Percentiles rank a stretch among this genome's conserved stretches.
These are phyloP conservation scores for Penicillium antarcticum DNA, from an alignment of 495 filamentous ascomycete genomes.

Conservation along the genomic window DNA sequence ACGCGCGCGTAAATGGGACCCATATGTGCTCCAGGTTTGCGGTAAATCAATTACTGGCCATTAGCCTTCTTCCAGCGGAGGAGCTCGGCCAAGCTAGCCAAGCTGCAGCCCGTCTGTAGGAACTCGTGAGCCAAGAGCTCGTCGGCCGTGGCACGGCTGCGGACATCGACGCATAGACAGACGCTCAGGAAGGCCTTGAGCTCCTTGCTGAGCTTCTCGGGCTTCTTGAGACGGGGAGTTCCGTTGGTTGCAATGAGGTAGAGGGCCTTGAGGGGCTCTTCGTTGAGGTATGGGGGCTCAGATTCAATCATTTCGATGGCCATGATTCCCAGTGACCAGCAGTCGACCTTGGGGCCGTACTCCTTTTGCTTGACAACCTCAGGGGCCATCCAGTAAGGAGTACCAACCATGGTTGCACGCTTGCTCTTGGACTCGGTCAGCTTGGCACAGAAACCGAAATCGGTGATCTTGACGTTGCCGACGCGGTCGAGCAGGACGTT, in stretches of 20 bases:
- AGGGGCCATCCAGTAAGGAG: slow-evolving; percentile 99
- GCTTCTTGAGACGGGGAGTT: slow-evolving; percentile 94
- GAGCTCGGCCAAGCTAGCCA: slow-evolving; percentile 78
- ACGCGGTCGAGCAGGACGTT: slow-evolving; percentile 92
- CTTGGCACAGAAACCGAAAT: slow-evolving; percentile 99
- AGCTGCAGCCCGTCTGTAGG: slow-evolving; percentile 61
- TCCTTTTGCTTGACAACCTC: slow-evolving; percentile 99
- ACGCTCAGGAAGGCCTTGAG: slow-evolving; percentile 93
- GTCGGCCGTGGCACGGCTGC: slow-evolving; percentile 83
- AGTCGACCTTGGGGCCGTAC: slow-evolving; percentile 96
- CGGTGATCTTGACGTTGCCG: slow-evolving; percentile 97
- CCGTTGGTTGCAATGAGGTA: slow-evolving; percentile 98
- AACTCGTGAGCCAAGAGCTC: slow-evolving; percentile 86
- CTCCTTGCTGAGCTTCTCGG: slow-evolving; percentile 93
- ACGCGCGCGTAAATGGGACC: slow-evolving; percentile 26
- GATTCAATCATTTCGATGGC: slow-evolving; percentile 99
- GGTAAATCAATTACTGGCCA: slow-evolving; percentile 28
- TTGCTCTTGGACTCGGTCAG: slow-evolving; percentile 95
- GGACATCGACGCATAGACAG: slow-evolving; percentile 94
- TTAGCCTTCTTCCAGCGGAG: slow-evolving; percentile 63
- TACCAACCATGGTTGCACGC: slow-evolving; percentile 98
- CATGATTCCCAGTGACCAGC: slow-evolving; percentile 99
- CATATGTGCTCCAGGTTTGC: slow-evolving; percentile 30
- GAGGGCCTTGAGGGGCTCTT: slow-evolving; percentile 92
- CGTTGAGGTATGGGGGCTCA: slow-evolving; percentile 95